Evolutionary conservation across 108 stramenopile species (phyloP).

Genomic region (Pseudonitzschia multistriata): DNA sequence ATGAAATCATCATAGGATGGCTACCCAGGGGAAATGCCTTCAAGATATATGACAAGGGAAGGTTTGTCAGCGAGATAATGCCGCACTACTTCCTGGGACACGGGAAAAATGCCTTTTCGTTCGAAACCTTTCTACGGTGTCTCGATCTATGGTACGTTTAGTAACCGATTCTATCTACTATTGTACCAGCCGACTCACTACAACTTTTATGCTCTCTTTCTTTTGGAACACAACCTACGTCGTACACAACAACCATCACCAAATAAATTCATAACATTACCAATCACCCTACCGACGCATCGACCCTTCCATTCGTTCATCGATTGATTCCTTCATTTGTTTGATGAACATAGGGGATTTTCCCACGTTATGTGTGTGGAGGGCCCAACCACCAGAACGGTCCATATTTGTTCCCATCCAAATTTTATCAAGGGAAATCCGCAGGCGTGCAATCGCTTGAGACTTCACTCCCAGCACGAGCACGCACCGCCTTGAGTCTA

Average conservation of each 20-base stretch:
- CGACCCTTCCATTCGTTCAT: no score
- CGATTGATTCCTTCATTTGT: no score
- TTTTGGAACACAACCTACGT: no score
- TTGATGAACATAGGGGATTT: constrained; percentile 13
- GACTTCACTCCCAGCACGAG: background rate
- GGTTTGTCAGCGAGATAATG: background rate
- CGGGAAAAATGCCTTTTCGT: background rate
- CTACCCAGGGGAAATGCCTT: background rate
- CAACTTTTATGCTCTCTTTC: background rate
- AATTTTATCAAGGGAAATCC: background rate
- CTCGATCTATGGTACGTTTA: constrained; percentile 1
- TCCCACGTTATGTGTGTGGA: background rate
- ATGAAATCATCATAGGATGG: background rate
- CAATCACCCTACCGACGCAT: no score
- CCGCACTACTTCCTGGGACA: background rate
- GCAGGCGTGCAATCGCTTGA: background rate
- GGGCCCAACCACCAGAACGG: background rate
- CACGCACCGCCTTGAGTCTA: background rate
- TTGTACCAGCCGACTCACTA: background rate
- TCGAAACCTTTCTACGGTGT: background rate
- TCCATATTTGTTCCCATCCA: constrained; percentile 2
- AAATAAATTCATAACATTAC: no score
- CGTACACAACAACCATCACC: no score
- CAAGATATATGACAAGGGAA: background rate
- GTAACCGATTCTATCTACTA: background rate